Evolutionary conservation across 2,329 filamentous ascomycete species (phyloP).

Genomic region (Fusarium sp.): DNA sequence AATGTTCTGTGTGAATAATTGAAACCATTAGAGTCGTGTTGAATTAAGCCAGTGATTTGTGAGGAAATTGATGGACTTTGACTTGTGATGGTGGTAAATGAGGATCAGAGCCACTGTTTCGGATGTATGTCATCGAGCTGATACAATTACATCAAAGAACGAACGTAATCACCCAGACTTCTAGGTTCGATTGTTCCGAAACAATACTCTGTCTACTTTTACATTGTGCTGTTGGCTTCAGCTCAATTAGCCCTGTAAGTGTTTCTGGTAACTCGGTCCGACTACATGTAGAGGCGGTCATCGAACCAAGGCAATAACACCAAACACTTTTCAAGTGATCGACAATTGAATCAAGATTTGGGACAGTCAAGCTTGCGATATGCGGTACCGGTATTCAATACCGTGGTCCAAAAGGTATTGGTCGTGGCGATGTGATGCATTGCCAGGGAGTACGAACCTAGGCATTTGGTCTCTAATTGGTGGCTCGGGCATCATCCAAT

Average conservation of each 20-base stretch:
- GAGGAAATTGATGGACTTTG: not conserved
- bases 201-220: not conserved
- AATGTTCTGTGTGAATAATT: not conserved
- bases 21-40: not conserved
- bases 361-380: not conserved
- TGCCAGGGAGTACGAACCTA: too few relatives aligned
- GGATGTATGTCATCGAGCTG: not conserved
- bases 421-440: too few relatives aligned
- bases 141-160: not conserved
- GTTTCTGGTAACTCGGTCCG: not conserved
- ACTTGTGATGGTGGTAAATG: not conserved
- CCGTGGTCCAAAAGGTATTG: not conserved
- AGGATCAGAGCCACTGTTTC: not conserved
- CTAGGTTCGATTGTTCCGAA: not conserved
- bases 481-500: not conserved
- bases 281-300: not conserved
- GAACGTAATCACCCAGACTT: accelerated
- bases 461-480: too few relatives aligned
- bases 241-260: not conserved
- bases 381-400: not conserved
- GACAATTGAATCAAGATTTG: not conserved
- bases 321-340: accelerated
- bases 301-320: not conserved
- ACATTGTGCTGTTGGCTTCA: not conserved
- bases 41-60: not conserved